Conservation (phyloP, 73 alveolate species). For the Paramecium pentaurelia region DNA sequence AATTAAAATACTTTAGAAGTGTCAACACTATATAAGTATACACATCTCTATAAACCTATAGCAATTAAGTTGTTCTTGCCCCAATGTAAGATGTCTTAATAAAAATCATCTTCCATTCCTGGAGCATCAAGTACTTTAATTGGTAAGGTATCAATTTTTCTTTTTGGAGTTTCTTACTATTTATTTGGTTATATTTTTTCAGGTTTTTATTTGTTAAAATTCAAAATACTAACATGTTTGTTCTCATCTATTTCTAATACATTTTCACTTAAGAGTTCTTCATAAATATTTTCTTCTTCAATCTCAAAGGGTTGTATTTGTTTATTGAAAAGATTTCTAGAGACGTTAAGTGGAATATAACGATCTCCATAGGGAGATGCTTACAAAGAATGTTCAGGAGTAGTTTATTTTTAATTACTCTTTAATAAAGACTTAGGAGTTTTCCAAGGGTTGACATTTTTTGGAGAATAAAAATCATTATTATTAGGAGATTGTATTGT, state of each 20-base stretch:
- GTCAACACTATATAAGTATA: slow-evolving; percentile 39
- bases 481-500: background rate
- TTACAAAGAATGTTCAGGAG: background rate
- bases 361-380: slow-evolving; percentile 30
- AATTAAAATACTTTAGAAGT: background rate
- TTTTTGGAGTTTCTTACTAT: slow-evolving; percentile 44
- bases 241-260: slow-evolving; percentile 13
- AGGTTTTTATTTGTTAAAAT: background rate
- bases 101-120: slow-evolving; percentile 81
- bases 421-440: slow-evolving; percentile 35
- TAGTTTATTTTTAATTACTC: background rate
- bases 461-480: background rate
- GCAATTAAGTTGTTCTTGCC: slow-evolving; percentile 48
- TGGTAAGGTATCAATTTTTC: slow-evolving; percentile 87
- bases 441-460: slow-evolving; percentile 38
- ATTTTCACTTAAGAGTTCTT: slow-evolving; percentile 36
- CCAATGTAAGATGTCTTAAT: slow-evolving; percentile 57
- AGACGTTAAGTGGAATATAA: slow-evolving; percentile 16
- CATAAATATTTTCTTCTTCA: background rate
- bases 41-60: slow-evolving; percentile 38
- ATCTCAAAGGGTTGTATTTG: slow-evolving; percentile 37
- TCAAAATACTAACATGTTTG: background rate
- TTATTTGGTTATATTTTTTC: background rate
- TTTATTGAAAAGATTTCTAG: slow-evolving; percentile 10
- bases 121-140: slow-evolving; percentile 98